A percentile compares a stretch with the other conserved stretches of the same genome.
Conservation (phyloP, 352 stramenopile species). For the Phytophthora crassamura region DNA sequence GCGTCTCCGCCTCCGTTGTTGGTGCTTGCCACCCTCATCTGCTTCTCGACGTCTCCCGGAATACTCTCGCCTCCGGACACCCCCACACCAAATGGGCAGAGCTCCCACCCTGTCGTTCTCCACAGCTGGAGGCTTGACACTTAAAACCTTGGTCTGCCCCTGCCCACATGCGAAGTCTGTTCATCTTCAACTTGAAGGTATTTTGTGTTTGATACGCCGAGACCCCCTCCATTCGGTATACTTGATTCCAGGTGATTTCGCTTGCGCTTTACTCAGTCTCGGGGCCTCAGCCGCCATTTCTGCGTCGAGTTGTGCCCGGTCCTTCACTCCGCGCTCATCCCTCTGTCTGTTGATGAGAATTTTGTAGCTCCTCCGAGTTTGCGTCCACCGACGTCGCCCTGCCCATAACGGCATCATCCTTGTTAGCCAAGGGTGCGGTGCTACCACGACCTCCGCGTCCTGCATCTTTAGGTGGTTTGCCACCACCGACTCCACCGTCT, state of each 20-base stretch:
- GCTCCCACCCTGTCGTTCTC: neutral
- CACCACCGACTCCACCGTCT: neutral
- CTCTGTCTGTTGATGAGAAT: neutral
- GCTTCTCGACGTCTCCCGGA: neutral
- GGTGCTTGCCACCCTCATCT: too few species aligned
- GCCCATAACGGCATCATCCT: constrained; percentile 4
- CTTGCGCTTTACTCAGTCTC: neutral
- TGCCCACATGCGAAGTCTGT: constrained; percentile 5
- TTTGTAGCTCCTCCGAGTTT: neutral
- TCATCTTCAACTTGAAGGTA: neutral
- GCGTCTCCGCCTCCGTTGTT: too few species aligned
- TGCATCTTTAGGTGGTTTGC: neutral
- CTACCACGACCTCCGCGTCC: neutral
- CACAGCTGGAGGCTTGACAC: neutral
- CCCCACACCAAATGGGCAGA: neutral
- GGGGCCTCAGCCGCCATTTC: too few species aligned
- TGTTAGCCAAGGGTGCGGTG: constrained; percentile 5
- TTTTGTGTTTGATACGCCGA: constrained; percentile 11
- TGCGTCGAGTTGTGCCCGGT: neutral
- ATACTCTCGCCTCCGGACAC: neutral
- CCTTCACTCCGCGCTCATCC: too few species aligned
- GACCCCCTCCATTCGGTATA: neutral
- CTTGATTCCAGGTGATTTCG: neutral
- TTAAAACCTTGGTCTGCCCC: neutral
- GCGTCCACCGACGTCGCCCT: constrained; percentile 3